These are phyloP conservation scores for Pulveroboletus ravenelii DNA, from an alignment of 768 basidiomycete species.

Conservation along the genomic window DNA sequence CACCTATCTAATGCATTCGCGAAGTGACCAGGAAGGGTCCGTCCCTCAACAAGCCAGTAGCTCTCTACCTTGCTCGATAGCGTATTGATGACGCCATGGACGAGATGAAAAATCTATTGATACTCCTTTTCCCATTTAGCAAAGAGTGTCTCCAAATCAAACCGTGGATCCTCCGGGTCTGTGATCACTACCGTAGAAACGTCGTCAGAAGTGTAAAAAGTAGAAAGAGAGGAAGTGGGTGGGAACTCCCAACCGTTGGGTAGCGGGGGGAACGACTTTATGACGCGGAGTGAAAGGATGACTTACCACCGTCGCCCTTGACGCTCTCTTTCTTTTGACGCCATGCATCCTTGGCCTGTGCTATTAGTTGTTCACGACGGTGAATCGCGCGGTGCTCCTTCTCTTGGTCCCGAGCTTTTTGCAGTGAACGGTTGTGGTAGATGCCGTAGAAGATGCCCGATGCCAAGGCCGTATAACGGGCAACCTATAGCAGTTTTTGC, in stretches of 20 bases:
- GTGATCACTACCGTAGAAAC: slow-evolving; percentile 63
- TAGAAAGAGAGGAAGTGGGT: not conserved
- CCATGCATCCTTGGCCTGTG: slow-evolving; percentile 88
- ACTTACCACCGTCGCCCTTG: slow-evolving; percentile 56
- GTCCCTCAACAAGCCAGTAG: slow-evolving; percentile 1
- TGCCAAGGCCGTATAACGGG: slow-evolving; percentile 87
- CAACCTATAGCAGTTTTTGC: slow-evolving; percentile 54
- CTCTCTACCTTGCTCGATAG: slow-evolving; percentile 11
- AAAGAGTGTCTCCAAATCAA: slow-evolving; percentile 91
- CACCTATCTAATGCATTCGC: slow-evolving; percentile 8
- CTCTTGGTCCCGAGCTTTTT: slow-evolving; percentile 71
- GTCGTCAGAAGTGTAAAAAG: slow-evolving; percentile 8
- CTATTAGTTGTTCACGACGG: slow-evolving; percentile 70
- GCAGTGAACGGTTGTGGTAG: slow-evolving; percentile 86
- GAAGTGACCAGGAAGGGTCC: not conserved
- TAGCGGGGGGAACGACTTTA: too few species aligned
- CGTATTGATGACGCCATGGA: slow-evolving; percentile 21
- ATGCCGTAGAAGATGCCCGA: slow-evolving; percentile 89
- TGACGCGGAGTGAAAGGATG: slow-evolving; percentile 1
- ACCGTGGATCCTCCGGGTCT: slow-evolving; percentile 91
- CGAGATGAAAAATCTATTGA: slow-evolving; percentile 38
- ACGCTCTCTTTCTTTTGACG: slow-evolving; percentile 64
- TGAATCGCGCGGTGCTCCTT: slow-evolving; percentile 72
- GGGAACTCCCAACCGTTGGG: not conserved
- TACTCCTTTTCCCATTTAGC: slow-evolving; percentile 69